Conservation (phyloP, 345 rosid genomes). For the Conringia planisiliqua region DNA sequence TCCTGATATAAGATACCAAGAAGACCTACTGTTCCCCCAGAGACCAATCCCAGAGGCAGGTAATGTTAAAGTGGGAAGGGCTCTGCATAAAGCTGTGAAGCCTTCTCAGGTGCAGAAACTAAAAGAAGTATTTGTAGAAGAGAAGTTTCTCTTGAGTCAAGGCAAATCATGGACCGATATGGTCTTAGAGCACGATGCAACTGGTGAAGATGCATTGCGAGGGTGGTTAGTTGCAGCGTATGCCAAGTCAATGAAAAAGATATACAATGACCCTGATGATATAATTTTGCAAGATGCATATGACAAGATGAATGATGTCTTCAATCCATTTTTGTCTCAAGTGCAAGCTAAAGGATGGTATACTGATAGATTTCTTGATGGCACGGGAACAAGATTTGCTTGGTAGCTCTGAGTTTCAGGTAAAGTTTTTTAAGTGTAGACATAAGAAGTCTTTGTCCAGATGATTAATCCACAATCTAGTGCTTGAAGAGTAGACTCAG, state of each 20-base stretch:
- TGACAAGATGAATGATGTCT: slow-evolving; percentile 52
- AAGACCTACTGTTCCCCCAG: slow-evolving; percentile 76
- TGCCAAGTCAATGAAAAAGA: slow-evolving; percentile 44
- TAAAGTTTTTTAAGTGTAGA: slow-evolving; percentile 5
- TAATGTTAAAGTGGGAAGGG: slow-evolving; percentile 72
- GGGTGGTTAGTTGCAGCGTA: slow-evolving; percentile 95
- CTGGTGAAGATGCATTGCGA: slow-evolving; percentile 87
- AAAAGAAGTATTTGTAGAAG: slow-evolving; percentile 61
- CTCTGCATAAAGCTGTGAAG: slow-evolving; percentile 56
- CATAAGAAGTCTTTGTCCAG: slow-evolving; percentile 7
- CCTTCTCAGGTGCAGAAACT: slow-evolving; percentile 62
- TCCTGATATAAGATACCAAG: slow-evolving; percentile 70
- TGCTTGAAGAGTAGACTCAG: slow-evolving; percentile 10
- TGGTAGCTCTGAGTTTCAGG: slow-evolving; percentile 34
- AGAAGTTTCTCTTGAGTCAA: slow-evolving; percentile 60
- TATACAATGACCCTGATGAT: slow-evolving; percentile 29
- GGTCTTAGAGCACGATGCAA: slow-evolving; percentile 73
- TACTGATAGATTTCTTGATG: slow-evolving; percentile 83
- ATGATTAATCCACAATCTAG: slow-evolving; percentile 13
- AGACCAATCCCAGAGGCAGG: slow-evolving; percentile 80
- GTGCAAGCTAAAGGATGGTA: slow-evolving; percentile 89
- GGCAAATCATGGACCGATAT: slow-evolving; percentile 63
- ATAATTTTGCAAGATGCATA: slow-evolving; percentile 56
- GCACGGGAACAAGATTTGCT: slow-evolving; percentile 76
- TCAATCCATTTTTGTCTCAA: slow-evolving; percentile 53